phyloP scores from a whole-genome alignment of 257 asterid species.

The Eucommia ulmoides region DNA sequence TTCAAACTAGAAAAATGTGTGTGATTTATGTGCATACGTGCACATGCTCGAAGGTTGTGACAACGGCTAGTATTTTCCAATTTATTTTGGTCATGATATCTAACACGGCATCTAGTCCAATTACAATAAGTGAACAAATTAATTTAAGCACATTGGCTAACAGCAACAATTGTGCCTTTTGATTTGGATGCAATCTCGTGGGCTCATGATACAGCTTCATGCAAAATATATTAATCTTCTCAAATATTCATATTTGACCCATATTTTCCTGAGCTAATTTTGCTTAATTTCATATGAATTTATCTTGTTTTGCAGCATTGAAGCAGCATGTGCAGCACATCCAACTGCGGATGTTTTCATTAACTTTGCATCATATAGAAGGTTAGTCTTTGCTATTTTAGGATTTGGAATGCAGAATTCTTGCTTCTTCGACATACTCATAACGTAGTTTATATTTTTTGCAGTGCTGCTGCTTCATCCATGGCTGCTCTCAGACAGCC shows the following conservation, averaged over 20 bases:
- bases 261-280: neutral
- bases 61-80: neutral
- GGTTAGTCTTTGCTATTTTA: conserved; percentile 31
- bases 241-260: neutral
- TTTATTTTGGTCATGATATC: neutral
- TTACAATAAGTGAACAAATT: too few species aligned
- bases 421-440: neutral
- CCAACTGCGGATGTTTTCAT: conserved; percentile 99
- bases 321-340: conserved; percentile 91
- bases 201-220: neutral
- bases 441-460: conserved; percentile 14
- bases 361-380: conserved; percentile 94
- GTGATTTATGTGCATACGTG: neutral
- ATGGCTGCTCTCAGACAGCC: conserved; percentile 97
- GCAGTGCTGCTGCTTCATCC: conserved; percentile 99
- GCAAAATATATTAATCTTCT: neutral
- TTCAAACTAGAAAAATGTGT: neutral
- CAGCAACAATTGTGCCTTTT: too few species aligned
- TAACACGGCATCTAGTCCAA: neutral
- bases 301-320: conserved; percentile 41
- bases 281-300: neutral
- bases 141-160: too few species aligned
- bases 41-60: neutral
- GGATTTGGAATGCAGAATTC: neutral
- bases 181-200: neutral